phyloP scores from a whole-genome alignment of 148 eudicot species.

The Hydrangea macrophylla region DNA sequence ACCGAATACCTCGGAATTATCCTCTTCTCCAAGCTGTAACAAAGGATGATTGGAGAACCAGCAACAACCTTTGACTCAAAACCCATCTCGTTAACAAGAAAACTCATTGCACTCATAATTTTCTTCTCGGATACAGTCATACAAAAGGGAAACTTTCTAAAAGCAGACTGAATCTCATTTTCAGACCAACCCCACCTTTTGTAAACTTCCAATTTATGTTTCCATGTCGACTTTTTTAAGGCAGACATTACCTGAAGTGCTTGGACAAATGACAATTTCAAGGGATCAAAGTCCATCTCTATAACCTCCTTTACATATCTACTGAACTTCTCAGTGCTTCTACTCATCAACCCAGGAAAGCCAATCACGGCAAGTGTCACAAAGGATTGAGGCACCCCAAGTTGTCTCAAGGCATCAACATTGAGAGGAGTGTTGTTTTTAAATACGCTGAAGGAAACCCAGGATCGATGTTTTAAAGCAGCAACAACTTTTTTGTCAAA shows the following conservation, averaged over 20 bases:
- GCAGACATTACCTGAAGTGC: slow-evolving; percentile 21
- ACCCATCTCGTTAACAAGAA: slow-evolving; percentile 20
- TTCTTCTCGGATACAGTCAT: slow-evolving; percentile 21
- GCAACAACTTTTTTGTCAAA: slow-evolving; percentile 4
- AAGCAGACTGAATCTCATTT: slow-evolving; percentile 25
- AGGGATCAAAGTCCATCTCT: slow-evolving; percentile 1
- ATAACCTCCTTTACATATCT: neutral
- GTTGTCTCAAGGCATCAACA: slow-evolving; percentile 2
- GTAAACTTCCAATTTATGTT: slow-evolving; percentile 11
- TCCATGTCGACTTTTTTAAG: slow-evolving; percentile 12
- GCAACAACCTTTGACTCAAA: neutral
- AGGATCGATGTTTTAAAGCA: neutral
- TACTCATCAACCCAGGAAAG: neutral
- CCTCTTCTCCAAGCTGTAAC: slow-evolving; percentile 12
- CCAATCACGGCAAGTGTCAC: neutral
- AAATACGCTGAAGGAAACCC: neutral
- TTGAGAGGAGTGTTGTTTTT: slow-evolving; percentile 7
- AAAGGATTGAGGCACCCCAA: slow-evolving; percentile 12
- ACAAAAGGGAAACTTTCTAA: slow-evolving; percentile 15
- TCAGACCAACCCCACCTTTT: slow-evolving; percentile 30
- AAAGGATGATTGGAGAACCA: neutral
- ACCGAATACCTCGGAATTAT: slow-evolving; percentile 18
- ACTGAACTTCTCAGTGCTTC: neutral
- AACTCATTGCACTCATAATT: slow-evolving; percentile 9
- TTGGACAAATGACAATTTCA: neutral